phyloP scores from a whole-genome alignment of 352 stramenopile species.

The Paralagenidium karlingii region DNA sequence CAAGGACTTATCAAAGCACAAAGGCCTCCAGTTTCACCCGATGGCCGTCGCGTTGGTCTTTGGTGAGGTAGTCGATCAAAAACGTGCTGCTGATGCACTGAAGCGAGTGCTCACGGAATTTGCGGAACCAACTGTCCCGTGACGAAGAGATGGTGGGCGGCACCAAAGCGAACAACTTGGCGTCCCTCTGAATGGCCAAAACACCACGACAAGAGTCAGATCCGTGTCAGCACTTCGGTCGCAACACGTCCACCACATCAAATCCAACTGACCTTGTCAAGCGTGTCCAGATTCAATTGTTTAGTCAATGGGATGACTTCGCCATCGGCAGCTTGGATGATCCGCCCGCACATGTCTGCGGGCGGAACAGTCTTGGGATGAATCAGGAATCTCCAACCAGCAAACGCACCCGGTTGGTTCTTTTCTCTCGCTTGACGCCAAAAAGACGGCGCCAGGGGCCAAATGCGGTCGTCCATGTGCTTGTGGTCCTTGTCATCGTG shows the following conservation, averaged over 20 bases:
- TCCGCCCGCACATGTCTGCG: constrained; percentile 68
- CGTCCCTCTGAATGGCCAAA: constrained; percentile 18
- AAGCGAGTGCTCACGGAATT: constrained; percentile 42
- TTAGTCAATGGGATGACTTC: constrained; percentile 33
- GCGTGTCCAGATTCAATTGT: no score
- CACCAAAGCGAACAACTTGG: constrained; percentile 52
- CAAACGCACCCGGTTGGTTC: constrained; percentile 39
- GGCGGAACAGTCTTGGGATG: constrained; percentile 62
- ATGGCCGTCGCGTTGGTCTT: no score
- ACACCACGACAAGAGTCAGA: constrained; percentile 10
- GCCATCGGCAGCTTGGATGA: constrained; percentile 43
- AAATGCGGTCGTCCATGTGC: constrained; percentile 66
- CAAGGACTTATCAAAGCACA: no score
- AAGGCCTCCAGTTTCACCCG: no score
- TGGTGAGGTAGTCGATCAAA: constrained; percentile 79
- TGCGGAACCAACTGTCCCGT: constrained; percentile 69
- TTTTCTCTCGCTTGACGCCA: constrained; percentile 46
- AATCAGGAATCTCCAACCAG: constrained; percentile 59
- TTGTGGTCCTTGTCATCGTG: constrained; percentile 28
- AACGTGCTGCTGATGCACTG: constrained; percentile 68
- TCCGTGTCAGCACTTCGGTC: no score
- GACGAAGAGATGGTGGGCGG: no score
- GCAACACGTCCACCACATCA: no score
- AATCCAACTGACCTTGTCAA: no score
- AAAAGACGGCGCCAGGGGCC: constrained; percentile 33